Base-by-base conservation (phyloP, 306 rosid genomes). In the Cyamopsis tetragonoloba region DNA sequence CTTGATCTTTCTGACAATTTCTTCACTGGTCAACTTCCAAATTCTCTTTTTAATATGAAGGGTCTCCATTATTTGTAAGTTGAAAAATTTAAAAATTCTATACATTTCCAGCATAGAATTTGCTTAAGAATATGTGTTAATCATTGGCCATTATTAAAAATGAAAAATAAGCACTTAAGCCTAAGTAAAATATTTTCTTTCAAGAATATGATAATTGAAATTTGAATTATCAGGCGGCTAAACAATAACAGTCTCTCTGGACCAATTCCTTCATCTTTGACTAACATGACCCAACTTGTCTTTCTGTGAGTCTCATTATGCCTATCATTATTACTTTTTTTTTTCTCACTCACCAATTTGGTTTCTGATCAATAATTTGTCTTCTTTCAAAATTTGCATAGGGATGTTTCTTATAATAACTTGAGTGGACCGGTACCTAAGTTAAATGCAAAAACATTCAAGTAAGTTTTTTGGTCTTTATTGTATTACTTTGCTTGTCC, bases 381-480 rank as follows among this genome's bases (percentile, higher is more conserved):
- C 35, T 34, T 12, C 43, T 66, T 38, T 13, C 68, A 70, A 28
- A 46, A 71, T 72, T 64, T 79, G 11, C 22, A 34, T 71, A 95
- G 99, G 85, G 99, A 95, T 66, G 75, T 95, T 48, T 88, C 99
- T 18, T 79, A 70, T 53, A 95, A 95, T 74, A 95, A 91, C 75
- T 78, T 95, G 62, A 90, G 89, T 60, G 96, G 86, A 73, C 92
- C 92, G 27, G 85, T 95, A 7, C 99, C 99, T 24, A 74, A 7
- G 69, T 73, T 86, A 53, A 73, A 81, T 41, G 86, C 89, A 30
- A 95, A 85, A 77, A 82, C 97, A 68, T 90, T 85, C 88, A 88
- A 77, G 99, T 95, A 79, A 80, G 95, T 19, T 43, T 32, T 60
- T 79, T 50, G 5, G 28, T 68, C 24, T 51, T 71, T 18, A 5